Conservation (phyloP, 176 grass and related monocot genomes). For the Eremochloa ophiuroides region DNA sequence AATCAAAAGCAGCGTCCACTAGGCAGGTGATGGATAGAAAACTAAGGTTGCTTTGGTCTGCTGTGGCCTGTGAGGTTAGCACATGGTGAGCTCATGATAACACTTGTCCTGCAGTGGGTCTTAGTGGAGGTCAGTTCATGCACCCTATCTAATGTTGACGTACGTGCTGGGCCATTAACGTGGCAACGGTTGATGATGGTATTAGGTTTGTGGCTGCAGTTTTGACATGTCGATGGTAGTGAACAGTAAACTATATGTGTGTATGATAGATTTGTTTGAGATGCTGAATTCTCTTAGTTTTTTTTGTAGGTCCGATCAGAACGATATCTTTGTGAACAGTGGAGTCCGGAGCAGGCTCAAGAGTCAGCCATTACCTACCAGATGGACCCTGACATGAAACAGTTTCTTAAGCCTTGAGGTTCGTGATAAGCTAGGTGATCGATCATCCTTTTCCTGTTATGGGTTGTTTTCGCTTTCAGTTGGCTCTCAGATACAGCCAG, state of each 20-base stretch:
- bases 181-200: background rate
- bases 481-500: background rate
- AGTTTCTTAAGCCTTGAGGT: background rate
- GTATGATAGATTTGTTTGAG: background rate
- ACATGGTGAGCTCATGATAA: slow-evolving; percentile 21
- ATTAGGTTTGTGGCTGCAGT: slow-evolving; percentile 21
- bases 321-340: background rate
- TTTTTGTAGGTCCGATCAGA: too few relatives aligned
- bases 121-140: slow-evolving; percentile 30
- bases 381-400: background rate
- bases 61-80: slow-evolving; percentile 12
- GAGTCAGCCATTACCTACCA: background rate
- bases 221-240: slow-evolving; percentile 3
- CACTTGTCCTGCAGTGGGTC: slow-evolving; percentile 29
- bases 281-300: background rate
- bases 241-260: background rate
- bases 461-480: background rate
- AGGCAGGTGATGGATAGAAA: slow-evolving; percentile 12
- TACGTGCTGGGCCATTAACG: slow-evolving; percentile 1
- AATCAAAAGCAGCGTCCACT: slow-evolving; percentile 27
- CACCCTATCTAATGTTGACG: background rate
- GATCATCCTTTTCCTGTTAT: background rate
- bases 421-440: background rate
- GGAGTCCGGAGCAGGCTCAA: background rate
- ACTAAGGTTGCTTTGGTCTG: slow-evolving; percentile 23